Percentiles rank a stretch among this genome's conserved stretches.
These are phyloP conservation scores for Diplodia sapinea DNA, from an alignment of 2,329 filamentous ascomycete genomes.

Conservation along the genomic window DNA sequence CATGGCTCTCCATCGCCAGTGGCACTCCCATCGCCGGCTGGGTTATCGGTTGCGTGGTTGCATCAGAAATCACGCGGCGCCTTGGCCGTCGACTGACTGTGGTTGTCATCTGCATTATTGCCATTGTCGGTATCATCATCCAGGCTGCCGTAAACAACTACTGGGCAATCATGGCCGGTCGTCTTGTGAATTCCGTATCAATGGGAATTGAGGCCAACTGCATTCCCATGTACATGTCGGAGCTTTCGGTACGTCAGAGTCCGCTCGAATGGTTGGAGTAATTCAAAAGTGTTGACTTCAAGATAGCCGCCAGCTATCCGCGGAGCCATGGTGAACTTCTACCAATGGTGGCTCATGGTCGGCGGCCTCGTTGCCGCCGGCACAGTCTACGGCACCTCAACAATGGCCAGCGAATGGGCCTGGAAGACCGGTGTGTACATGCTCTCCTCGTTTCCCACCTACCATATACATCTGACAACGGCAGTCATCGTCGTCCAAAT, in stretches of 20 bases:
- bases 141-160: background rate
- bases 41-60: slow-evolving; percentile 3
- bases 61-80: background rate
- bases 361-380: slow-evolving; percentile 13
- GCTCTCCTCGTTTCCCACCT: too few relatives aligned
- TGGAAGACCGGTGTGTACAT: slow-evolving; percentile 12
- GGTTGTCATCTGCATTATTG: background rate
- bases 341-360: slow-evolving; percentile 20
- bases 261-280: too few relatives aligned
- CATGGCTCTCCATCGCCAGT: slow-evolving; percentile 9
- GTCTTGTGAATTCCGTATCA: background rate
- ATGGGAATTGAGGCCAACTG: slow-evolving; percentile 10
- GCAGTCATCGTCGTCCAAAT: slow-evolving; percentile 36
- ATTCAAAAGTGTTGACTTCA: background rate
- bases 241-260: slow-evolving; percentile 1
- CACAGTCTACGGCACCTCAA: slow-evolving; percentile 16
- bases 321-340: slow-evolving; percentile 20
- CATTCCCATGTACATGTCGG: slow-evolving; percentile 17
- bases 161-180: slow-evolving; percentile 15
- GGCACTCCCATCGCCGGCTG: slow-evolving; percentile 10
- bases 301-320: background rate
- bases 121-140: slow-evolving; percentile 13
- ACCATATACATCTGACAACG: background rate
- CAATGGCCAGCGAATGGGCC: slow-evolving; percentile 8
- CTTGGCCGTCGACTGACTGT: slow-evolving; percentile 6